Evolutionary conservation across 116 monocot species (phyloP), one percentile per base, ranked within the genome.

Genomic region (Phalaenopsis hybrid): DNA sequence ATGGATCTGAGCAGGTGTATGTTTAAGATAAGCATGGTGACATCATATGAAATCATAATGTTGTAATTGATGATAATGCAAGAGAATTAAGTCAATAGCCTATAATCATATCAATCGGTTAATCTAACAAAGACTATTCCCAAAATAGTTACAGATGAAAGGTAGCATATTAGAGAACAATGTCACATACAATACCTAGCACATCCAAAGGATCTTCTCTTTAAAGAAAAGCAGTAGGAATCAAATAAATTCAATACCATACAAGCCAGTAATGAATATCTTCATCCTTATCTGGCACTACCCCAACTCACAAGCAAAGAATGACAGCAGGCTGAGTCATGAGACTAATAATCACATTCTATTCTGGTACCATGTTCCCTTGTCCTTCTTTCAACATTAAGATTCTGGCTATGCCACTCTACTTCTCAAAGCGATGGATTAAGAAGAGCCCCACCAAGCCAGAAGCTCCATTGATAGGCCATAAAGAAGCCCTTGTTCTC

Each of bases 401-500:
- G 15, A 55, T 55, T 55, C 55, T 55, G 13, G 55, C 55, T 50
- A 55, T 12, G 12, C 15, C 55, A 15, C 2, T 55, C 3, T 55
- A 55, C 13, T 55, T 55, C 55, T 55, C 15, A 13, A 55, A 15
- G 55, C 13, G 13, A 55, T 55, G 55, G 16, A 50, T 50, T 28
- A 50, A 10, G 9, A 50, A 11, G 50, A 50, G 9, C 50, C 50
- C 50, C 50, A 50, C 55, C 72, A 72, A 34, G 34, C 72, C 18
- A 72, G 72, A 72, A 37, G 20, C 45, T 1, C 16, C 46, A 20
- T n/a, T n/a, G 45, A 75, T 13, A 48, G 46, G 46, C 20, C 75
- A 45, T 15, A n/a, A n/a, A 46, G 81, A 13, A 77, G 81, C 67
- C 81, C 81, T 77, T 65, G 28, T 4, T 44, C n/a, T 81, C 77